Evolutionary conservation across 169 alveolate species (phyloP), one percentile per base, ranked within the genome.

Genomic region (Eimeria necatrix): DNA sequence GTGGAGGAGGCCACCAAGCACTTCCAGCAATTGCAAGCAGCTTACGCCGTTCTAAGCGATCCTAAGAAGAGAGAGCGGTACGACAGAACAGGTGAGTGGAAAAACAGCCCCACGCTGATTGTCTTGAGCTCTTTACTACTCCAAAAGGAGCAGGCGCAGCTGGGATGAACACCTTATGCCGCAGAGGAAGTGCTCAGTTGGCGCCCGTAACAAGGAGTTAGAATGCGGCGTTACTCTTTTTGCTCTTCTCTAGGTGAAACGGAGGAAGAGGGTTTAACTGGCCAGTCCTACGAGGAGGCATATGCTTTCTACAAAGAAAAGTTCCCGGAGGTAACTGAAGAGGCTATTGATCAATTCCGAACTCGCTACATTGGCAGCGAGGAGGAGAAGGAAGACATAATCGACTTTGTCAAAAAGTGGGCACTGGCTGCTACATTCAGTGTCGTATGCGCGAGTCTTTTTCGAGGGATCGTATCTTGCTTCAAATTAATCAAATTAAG

Each of bases 1-100:
- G 93, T 78, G 16, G 87, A 92, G 22, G 95, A 93, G 49, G 95
- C 95, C 22, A 93, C 95, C 12, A 48, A 46, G 20, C 93, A 93
- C 59, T 93, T 93, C 70, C 95, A 93, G 89, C 87, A 68, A 22
- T 88, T 93, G 56, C 93, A 83, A 48, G 93, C 93, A 7, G 95
- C 95, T 56, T 93, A 93, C 56, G 93, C 60, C 51, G 81, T 93
- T 4, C 95, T 93, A 41, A 64, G 52, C 9, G 95, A 93, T 68
- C 95, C 95, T 12, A 68, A 51, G 73, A 61, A 71, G 49, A 68
- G 95, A n/a, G 87, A 81, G 22, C 76, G 61, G 7, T 93, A 93
- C 81, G 95, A 93, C 81, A 59, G 90, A 32, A 93, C 95, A 56
- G 95, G 95, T 51, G 49, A 48, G 91, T 53, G 32, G n/a, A 9